Percentiles rank a stretch among this genome's conserved stretches.
Evolutionary conservation across 768 basidiomycete genomes (phyloP).

Genomic region (Termitomyces sp.): DNA sequence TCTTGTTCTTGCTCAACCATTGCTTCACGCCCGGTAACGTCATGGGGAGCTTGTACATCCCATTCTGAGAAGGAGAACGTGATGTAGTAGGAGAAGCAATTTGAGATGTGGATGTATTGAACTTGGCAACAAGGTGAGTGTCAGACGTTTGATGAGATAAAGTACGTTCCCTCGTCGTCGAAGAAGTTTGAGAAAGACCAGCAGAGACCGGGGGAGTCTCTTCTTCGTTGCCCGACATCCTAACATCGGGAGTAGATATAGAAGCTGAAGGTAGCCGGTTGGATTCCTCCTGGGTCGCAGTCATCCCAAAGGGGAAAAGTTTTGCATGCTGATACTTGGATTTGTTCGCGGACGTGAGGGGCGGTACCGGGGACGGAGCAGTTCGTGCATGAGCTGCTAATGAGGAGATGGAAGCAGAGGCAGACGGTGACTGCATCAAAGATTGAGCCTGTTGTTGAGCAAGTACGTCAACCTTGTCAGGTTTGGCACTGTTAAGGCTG

Average conservation of each 20-base stretch:
- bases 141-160: slow-evolving; percentile 72
- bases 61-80: slow-evolving; percentile 36
- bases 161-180: slow-evolving; percentile 56
- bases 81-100: slow-evolving; percentile 41
- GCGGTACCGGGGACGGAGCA: slow-evolving; percentile 76
- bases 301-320: slow-evolving; percentile 85
- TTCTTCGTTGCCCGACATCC: slow-evolving; percentile 43
- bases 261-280: slow-evolving; percentile 51
- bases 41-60: slow-evolving; percentile 59
- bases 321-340: slow-evolving; percentile 77
- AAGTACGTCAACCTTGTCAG: slow-evolving; percentile 47
- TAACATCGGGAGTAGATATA: slow-evolving; percentile 43
- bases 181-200: slow-evolving; percentile 47
- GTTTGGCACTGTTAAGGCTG: slow-evolving; percentile 63
- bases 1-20: slow-evolving; percentile 70
- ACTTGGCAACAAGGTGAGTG: slow-evolving; percentile 58
- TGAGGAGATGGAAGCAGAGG: slow-evolving; percentile 70
- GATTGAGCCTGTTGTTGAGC: slow-evolving; percentile 40
- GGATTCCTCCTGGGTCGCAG: slow-evolving; percentile 65
- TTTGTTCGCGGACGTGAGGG: slow-evolving; percentile 67
- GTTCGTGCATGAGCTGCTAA: slow-evolving; percentile 55
- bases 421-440: slow-evolving; percentile 60
- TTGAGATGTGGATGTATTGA: slow-evolving; percentile 44
- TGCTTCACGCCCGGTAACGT: slow-evolving; percentile 78
- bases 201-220: slow-evolving; percentile 45